Conservation (phyloP, 805 yeast genomes). For the Yarrowia divulgata region DNA sequence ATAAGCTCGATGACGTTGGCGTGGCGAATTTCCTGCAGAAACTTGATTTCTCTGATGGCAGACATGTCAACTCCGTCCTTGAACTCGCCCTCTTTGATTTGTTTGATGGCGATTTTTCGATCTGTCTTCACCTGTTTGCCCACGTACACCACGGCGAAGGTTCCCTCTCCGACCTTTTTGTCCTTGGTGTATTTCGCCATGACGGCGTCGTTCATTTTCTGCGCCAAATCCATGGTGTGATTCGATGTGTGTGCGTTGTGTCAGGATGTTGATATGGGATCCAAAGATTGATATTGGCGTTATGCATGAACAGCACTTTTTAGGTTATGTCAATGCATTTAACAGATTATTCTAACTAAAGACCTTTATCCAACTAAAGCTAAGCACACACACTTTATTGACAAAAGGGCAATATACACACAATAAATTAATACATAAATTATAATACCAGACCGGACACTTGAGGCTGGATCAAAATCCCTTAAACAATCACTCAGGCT, state of each 20-base stretch:
- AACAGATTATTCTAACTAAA: neutral
- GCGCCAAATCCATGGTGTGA: conserved; percentile 32
- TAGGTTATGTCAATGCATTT: neutral
- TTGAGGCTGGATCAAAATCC: too few relatives aligned
- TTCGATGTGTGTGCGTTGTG: neutral
- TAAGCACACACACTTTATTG: neutral
- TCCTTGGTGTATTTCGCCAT: conserved; percentile 53
- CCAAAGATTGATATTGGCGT: conserved; percentile 1
- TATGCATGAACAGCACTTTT: neutral
- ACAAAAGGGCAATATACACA: neutral
- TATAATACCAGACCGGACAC: neutral
- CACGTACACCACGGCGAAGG: conserved; percentile 90
- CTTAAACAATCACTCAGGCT: neutral
- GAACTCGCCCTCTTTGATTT: conserved; percentile 91
- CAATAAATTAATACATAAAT: conserved; percentile 27
- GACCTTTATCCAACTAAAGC: neutral
- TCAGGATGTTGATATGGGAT: neutral
- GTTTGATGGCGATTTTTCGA: conserved; percentile 86
- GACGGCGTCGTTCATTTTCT: conserved; percentile 39
- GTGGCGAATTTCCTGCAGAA: conserved; percentile 79
- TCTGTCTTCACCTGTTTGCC: conserved; percentile 68
- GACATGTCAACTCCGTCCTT: conserved; percentile 98
- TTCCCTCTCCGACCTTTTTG: conserved; percentile 96
- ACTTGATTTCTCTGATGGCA: conserved; percentile 90
- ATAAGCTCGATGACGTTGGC: conserved; percentile 83